These are phyloP conservation scores for Cercospora beticola DNA, from an alignment of 2,329 filamentous ascomycete species.

Conservation along the genomic window DNA sequence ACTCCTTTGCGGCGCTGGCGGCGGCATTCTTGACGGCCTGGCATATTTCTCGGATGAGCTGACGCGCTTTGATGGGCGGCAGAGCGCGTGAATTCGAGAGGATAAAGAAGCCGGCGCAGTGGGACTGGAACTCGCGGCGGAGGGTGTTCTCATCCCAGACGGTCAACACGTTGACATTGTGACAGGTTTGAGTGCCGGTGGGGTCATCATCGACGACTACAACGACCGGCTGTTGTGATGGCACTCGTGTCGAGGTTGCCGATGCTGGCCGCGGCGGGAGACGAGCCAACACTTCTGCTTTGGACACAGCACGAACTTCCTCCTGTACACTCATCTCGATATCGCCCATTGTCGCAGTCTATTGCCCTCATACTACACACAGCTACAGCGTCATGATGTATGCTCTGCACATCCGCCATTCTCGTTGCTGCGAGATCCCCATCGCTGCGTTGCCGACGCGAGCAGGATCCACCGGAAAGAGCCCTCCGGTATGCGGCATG, in stretches of 20 bases:
- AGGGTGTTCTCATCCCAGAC: slow-evolving; percentile 53
- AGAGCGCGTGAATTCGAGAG: slow-evolving; percentile 60
- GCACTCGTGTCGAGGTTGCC: slow-evolving; percentile 13
- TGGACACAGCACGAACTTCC: neutral
- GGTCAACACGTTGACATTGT: slow-evolving; percentile 56
- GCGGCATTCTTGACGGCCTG: slow-evolving; percentile 51
- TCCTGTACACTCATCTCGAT: neutral
- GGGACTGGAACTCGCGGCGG: slow-evolving; percentile 45
- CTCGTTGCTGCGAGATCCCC: neutral
- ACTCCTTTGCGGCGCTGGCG: slow-evolving; percentile 39
- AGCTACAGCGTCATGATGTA: neutral
- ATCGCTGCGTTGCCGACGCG: neutral
- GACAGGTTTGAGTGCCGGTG: slow-evolving; percentile 60
- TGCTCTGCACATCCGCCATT: neutral
- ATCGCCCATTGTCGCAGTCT: slow-evolving; percentile 1
- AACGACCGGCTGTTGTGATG: slow-evolving; percentile 1
- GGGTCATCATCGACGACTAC: slow-evolving; percentile 10
- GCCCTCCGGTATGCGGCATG: neutral
- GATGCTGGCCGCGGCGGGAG: slow-evolving; percentile 3
- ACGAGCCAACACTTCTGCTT: slow-evolving; percentile 8
- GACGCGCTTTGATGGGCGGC: slow-evolving; percentile 49
- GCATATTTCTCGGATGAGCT: slow-evolving; percentile 54
- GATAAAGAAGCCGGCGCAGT: slow-evolving; percentile 55
- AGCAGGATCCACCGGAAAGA: neutral
- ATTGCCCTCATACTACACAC: neutral